Conservation (phyloP, 306 rosid genomes). For the Prunus mira region DNA sequence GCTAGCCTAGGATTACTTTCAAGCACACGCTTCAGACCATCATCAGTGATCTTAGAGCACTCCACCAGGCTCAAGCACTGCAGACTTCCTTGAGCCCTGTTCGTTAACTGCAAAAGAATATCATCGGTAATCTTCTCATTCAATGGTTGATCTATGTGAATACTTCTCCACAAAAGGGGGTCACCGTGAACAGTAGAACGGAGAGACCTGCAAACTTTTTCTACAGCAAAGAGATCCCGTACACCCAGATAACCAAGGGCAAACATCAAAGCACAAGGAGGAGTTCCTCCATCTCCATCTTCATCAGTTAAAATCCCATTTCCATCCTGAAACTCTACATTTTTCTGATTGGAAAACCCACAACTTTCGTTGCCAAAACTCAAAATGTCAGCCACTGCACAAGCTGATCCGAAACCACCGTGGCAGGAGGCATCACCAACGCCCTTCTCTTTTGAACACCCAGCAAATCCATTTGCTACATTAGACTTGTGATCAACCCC, state of each 20-base stretch:
- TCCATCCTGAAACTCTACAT: conserved; percentile 18
- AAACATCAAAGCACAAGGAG: conserved; percentile 50
- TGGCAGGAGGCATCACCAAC: conserved; percentile 31
- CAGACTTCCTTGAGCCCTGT: conserved; percentile 70
- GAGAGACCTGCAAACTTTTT: conserved; percentile 63
- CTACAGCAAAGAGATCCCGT: conserved; percentile 67
- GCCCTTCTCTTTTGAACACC: conserved; percentile 28
- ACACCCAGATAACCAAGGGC: conserved; percentile 57
- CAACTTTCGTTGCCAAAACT: conserved; percentile 17
- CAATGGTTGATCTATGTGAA: conserved; percentile 70
- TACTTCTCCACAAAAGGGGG: conserved; percentile 71
- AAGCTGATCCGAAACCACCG: conserved; percentile 34
- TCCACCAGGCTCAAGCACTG: conserved; percentile 76
- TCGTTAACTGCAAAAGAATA: conserved; percentile 57
- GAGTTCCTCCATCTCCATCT: conserved; percentile 46
- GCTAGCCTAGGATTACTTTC: conserved; percentile 64
- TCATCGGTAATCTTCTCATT: conserved; percentile 88
- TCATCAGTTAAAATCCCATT: conserved; percentile 20
- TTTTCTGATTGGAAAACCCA: conserved; percentile 19
- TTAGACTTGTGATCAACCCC: conserved; percentile 28
- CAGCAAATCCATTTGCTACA: conserved; percentile 26
- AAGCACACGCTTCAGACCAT: conserved; percentile 74
- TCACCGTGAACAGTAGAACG: conserved; percentile 51
- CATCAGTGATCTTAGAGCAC: conserved; percentile 82
- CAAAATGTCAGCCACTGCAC: conserved; percentile 21